These are phyloP conservation scores for Talaromyces adpressus DNA, from an alignment of 495 filamentous ascomycete genomes.

Conservation along the genomic window DNA sequence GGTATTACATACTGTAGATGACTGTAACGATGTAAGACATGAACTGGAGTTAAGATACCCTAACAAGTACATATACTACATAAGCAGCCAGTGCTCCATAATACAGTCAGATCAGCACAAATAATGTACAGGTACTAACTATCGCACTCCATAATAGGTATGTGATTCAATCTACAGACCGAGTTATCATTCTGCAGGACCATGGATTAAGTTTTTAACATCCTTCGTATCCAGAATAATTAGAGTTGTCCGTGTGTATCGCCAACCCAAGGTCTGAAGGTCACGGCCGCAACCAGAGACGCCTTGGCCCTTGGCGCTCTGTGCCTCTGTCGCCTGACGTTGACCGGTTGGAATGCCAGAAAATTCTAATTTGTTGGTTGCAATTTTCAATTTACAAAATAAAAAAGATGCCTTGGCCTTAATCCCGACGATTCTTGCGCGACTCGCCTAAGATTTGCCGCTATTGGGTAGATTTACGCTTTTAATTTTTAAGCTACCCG, in stretches of 20 bases:
- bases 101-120: too few relatives aligned
- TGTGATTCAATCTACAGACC: neutral
- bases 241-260: neutral
- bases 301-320: neutral
- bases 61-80: neutral
- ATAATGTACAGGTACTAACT: too few relatives aligned
- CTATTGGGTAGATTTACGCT: conserved; percentile 1
- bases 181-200: neutral
- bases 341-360: neutral
- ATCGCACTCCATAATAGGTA: neutral
- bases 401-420: neutral
- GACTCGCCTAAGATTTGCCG: conserved; percentile 5
- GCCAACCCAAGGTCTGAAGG: neutral
- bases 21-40: neutral
- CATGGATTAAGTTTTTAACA: neutral
- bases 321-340: neutral
- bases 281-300: neutral
- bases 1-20: too few relatives aligned
- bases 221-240: neutral
- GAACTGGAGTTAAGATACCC: too few relatives aligned
- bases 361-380: neutral
- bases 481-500: neutral
- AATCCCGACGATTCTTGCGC: neutral
- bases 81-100: neutral
- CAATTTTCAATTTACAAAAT: neutral